phyloP scores from a whole-genome alignment of 139 green algal genomes.

The Picochlorum sp. region DNA sequence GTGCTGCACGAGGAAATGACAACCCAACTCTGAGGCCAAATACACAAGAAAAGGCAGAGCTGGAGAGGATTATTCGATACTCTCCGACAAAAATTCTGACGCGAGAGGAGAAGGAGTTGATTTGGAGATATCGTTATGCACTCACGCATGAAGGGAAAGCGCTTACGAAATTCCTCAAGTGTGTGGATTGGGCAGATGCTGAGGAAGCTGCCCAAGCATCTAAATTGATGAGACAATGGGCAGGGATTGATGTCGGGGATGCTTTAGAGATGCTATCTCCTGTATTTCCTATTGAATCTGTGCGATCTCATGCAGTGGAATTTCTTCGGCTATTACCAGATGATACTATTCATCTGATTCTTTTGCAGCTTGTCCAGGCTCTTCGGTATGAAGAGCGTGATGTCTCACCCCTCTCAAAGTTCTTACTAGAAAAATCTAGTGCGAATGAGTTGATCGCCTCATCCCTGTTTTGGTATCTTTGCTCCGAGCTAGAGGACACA shows the following conservation, averaged over 20 bases:
- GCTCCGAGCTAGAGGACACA: slow-evolving; percentile 71
- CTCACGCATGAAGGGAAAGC: slow-evolving; percentile 63
- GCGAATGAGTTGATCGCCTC: slow-evolving; percentile 56
- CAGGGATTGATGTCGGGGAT: slow-evolving; percentile 68
- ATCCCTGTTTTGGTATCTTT: slow-evolving; percentile 80
- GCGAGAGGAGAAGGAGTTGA: slow-evolving; percentile 49
- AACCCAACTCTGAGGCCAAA: slow-evolving; percentile 79
- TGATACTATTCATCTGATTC: slow-evolving; percentile 81
- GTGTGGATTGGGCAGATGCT: slow-evolving; percentile 89
- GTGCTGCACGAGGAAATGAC: slow-evolving; percentile 50
- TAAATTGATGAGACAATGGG: slow-evolving; percentile 82
- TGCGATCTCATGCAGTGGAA: slow-evolving; percentile 58
- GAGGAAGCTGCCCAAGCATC: slow-evolving; percentile 61
- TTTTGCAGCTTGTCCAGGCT: slow-evolving; percentile 92
- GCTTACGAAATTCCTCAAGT: slow-evolving; percentile 58
- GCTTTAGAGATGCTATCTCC: slow-evolving; percentile 91
- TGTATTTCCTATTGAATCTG: slow-evolving; percentile 65
- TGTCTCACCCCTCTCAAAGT: slow-evolving; percentile 50
- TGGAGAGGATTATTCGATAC: slow-evolving; percentile 37
- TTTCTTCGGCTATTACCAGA: slow-evolving; percentile 61
- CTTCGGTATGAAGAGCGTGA: slow-evolving; percentile 80
- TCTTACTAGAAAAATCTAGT: slow-evolving; percentile 61
- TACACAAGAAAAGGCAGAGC: slow-evolving; percentile 49
- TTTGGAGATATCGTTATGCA: slow-evolving; percentile 83
- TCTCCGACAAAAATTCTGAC: slow-evolving; percentile 55